A percentile compares a stretch with the other conserved stretches of the same genome.
These are phyloP conservation scores for Comarum palustre DNA, from an alignment of 306 rosid genomes.

Conservation along the genomic window DNA sequence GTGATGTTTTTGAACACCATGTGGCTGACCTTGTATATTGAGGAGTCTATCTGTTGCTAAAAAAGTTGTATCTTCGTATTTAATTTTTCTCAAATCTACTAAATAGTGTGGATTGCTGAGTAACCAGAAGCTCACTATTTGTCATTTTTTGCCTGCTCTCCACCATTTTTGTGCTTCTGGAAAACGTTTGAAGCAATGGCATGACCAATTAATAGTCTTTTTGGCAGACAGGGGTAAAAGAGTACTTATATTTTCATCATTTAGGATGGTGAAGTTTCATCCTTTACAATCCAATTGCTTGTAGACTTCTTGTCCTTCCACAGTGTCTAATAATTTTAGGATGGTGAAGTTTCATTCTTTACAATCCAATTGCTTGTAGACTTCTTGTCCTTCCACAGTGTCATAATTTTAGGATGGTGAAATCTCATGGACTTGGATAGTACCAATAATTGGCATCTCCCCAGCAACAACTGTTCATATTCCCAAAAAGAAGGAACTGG, in stretches of 20 bases:
- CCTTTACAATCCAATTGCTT: not conserved
- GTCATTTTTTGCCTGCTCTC: too few species aligned
- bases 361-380: not conserved
- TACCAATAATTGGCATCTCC: not conserved
- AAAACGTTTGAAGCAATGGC: not conserved
- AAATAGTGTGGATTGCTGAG: not conserved
- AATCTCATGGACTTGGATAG: not conserved
- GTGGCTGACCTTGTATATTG: too few species aligned
- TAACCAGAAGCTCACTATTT: not conserved
- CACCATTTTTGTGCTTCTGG: not conserved
- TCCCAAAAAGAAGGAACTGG: too few species aligned
- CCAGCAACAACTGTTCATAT: not conserved
- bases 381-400: not conserved
- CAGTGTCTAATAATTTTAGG: not conserved
- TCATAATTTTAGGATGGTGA: not conserved
- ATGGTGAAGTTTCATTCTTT: not conserved
- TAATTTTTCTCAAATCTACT: not conserved
- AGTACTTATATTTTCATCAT: not conserved
- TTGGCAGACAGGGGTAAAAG: not conserved
- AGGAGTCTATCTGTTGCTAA: too few species aligned
- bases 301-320: not conserved
- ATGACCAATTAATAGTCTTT: not conserved
- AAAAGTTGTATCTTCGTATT: too few species aligned
- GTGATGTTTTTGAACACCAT: too few species aligned
- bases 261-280: not conserved